Percentiles rank a stretch among this genome's conserved stretches.
Evolutionary conservation across 2,329 filamentous ascomycete genomes (phyloP).

Genomic region (Aspergillus sp.): DNA sequence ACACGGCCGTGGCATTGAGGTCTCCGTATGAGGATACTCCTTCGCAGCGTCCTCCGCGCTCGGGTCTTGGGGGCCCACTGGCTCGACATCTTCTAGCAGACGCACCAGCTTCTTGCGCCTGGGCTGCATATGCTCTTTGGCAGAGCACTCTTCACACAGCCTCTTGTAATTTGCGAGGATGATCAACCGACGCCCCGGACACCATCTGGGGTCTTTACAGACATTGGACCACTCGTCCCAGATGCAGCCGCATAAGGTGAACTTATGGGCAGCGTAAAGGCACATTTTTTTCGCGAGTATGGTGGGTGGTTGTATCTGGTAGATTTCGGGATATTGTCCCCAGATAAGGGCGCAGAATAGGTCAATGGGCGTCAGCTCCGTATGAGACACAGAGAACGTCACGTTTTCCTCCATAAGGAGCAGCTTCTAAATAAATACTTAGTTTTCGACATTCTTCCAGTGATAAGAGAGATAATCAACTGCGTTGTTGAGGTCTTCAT

Average conservation of each 20-base stretch:
- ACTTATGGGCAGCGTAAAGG: constrained; percentile 16
- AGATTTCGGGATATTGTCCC: too few species aligned
- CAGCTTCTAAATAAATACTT: too few species aligned
- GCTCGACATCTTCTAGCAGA: not conserved
- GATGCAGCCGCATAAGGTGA: constrained; percentile 25
- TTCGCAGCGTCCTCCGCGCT: not conserved
- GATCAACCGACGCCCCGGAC: constrained; percentile 10
- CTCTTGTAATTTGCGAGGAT: constrained; percentile 6
- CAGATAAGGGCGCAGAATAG: too few species aligned
- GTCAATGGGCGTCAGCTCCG: too few species aligned
- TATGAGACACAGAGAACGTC: too few species aligned
- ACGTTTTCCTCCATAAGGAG: too few species aligned
- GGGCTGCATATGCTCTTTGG: constrained; percentile 6
- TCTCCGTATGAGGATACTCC: not conserved
- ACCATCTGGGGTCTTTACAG: constrained; percentile 7
- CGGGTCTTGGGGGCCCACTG: not conserved
- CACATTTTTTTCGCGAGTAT: constrained; percentile 16
- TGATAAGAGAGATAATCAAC: too few species aligned
- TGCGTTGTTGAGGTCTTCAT: too few species aligned
- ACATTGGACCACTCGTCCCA: constrained; percentile 9
- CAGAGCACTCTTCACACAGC: constrained; percentile 19
- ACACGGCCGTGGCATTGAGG: not conserved
- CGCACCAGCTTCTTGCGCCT: not conserved
- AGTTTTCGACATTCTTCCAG: too few species aligned
- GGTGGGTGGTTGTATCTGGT: too few species aligned